Percentiles rank a stretch among this genome's conserved stretches.
Conservation (phyloP, 2,329 filamentous ascomycete genomes). For the Neonectria ditissima region DNA sequence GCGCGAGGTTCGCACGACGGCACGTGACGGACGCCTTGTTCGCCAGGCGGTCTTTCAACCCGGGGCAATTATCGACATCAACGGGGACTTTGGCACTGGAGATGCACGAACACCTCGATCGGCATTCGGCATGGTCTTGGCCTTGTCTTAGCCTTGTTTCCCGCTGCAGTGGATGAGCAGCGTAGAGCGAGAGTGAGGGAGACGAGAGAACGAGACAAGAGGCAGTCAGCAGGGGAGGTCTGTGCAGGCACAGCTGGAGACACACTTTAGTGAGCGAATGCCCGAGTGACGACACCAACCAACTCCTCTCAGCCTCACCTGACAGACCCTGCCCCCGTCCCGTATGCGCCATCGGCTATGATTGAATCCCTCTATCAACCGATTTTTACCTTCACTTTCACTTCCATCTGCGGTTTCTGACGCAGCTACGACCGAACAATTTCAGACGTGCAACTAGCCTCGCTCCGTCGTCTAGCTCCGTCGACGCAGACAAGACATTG, state of each 20-base stretch:
- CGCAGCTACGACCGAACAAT: constrained; percentile 2
- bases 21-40: constrained; percentile 1
- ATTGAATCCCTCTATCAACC: constrained; percentile 8
- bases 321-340: not conserved
- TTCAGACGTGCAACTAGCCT: constrained; percentile 11
- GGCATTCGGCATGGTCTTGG: not conserved
- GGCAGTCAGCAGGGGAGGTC: not conserved
- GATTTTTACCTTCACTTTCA: not conserved
- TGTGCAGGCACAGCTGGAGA: no score
- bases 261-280: no score
- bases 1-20: not conserved
- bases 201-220: not conserved
- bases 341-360: not conserved
- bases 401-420: not conserved
- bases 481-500: not conserved
- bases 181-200: constrained; percentile 1
- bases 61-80: constrained; percentile 11
- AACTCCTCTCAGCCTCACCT: constrained; percentile 12
- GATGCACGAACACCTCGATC: constrained; percentile 10
- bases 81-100: not conserved
- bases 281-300: not conserved
- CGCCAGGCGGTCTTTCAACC: not conserved
- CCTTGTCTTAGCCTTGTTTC: not conserved
- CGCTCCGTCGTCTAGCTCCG: not conserved
- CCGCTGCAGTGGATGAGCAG: not conserved